Base-by-base conservation (phyloP, 306 rosid genomes). In the Rosa chinensis region DNA sequence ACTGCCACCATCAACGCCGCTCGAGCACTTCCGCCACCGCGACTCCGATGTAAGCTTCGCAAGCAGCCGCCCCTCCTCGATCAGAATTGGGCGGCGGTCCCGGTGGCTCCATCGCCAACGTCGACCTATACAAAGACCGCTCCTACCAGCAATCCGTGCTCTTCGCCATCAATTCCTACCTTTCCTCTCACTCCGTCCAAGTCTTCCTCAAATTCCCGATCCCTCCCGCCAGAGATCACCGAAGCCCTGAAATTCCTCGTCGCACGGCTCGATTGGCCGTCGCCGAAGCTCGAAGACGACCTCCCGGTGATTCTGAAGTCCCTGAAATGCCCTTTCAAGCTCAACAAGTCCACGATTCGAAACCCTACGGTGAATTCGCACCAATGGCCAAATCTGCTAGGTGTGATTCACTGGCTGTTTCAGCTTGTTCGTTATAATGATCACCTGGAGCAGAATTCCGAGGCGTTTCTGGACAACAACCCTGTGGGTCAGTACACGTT, bases 21-120 rank as follows among this genome's bases (percentile, higher is more conserved):
- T 76, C 18, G 79, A 45, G 0, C 79, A 28, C 79, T 74, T 74
- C 68, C 73, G 77, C 74, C 78, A 64, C 49, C 91, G 99, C 11
- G 99, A 94, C 76, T 94, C 99, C 68, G 99, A 92, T 76, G 94
- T 87, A 16, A 91, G 97, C 82, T 87, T 93, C 70, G 96, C 82
- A 59, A 91, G 97, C 68, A 94, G 92, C 87, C 97, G 95, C 12
- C 99, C 95, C 0, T 92, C 92, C 52, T 49, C 48, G 0, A 45
- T 45, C 48, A 13, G 48, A 1, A 82, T 75, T 20, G n/a, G 97
- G 93, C 20, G 12, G 78, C 68, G 87, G 85, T 84, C 68, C 82
- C 35, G 35, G 35, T 66, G 82, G 78, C 68, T 78, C 89, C 20
- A 13, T 82, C 43, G 59, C 83, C 81, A 5, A 80, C 68, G 25